Conservation (phyloP, 305 asterid genomes). For the Rubia balearica region DNA sequence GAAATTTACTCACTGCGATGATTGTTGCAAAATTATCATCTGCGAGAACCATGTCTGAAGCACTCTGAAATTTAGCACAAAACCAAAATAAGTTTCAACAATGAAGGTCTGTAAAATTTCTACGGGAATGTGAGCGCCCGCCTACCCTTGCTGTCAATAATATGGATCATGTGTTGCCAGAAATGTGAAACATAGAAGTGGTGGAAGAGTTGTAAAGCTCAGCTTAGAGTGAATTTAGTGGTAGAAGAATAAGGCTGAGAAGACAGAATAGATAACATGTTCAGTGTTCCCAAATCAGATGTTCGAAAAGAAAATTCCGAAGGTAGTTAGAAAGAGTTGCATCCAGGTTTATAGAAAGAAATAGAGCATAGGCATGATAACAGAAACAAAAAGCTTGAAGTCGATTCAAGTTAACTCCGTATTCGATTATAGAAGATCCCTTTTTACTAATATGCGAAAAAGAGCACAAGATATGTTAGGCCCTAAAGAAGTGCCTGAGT, state of each 20-base stretch:
- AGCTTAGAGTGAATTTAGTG: background rate
- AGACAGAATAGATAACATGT: background rate
- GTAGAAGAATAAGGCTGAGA: background rate
- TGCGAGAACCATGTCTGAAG: slow-evolving; percentile 97
- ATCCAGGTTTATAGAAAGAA: background rate
- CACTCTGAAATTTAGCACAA: slow-evolving; percentile 67
- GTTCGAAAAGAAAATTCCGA: background rate
- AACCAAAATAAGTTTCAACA: slow-evolving; percentile 7
- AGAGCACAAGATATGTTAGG: background rate
- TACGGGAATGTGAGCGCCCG: background rate
- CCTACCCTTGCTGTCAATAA: background rate
- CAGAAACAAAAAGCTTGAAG: background rate
- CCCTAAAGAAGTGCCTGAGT: background rate
- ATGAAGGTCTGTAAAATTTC: background rate
- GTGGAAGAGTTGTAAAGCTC: background rate
- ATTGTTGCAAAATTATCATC: slow-evolving; percentile 97
- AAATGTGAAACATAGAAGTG: slow-evolving; percentile 3
- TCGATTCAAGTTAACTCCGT: background rate
- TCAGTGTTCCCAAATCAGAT: background rate
- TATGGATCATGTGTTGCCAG: background rate
- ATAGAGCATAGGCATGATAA: background rate
- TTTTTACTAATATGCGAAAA: background rate
- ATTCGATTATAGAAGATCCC: background rate
- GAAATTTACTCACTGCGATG: slow-evolving; percentile 71
- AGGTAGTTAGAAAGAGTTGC: background rate